Conservation (phyloP, 495 filamentous ascomycete genomes). For the Neurospora sp. region DNA sequence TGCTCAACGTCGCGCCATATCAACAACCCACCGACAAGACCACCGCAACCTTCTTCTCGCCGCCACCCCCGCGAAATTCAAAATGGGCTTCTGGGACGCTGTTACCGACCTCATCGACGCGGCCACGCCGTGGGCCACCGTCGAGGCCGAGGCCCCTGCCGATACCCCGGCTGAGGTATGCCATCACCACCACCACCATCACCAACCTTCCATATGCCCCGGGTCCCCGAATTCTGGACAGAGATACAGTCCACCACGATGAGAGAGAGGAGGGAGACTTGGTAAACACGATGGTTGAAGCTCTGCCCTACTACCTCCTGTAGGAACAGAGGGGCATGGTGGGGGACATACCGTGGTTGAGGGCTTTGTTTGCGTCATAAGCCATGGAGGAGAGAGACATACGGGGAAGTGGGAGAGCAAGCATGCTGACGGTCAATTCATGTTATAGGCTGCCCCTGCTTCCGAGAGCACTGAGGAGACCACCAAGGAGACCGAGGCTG, state of each 20-base stretch:
- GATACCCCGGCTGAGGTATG: slow-evolving; percentile 15
- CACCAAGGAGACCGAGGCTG: slow-evolving; percentile 33
- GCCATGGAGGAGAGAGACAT: background rate
- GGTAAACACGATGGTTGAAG: background rate
- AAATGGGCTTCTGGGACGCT: slow-evolving; percentile 49
- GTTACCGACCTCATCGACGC: slow-evolving; percentile 45
- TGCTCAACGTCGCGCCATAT: slow-evolving; percentile 25
- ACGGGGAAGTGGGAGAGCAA: slow-evolving; percentile 1
- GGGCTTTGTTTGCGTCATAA: background rate
- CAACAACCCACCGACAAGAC: background rate
- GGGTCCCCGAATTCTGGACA: background rate
- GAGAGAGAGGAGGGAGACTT: background rate
- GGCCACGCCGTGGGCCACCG: slow-evolving; percentile 43
- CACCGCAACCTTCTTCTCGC: background rate
- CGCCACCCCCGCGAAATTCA: slow-evolving; percentile 10
- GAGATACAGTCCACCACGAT: background rate
- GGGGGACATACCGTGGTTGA: slow-evolving; percentile 10
- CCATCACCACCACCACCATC: background rate
- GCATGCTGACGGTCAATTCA: background rate
- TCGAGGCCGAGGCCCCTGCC: slow-evolving; percentile 45
- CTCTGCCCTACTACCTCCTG: background rate
- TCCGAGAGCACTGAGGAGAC: slow-evolving; percentile 42
- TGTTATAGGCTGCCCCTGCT: slow-evolving; percentile 9
- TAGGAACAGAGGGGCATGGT: slow-evolving; percentile 9
- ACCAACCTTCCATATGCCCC: background rate